Evolutionary conservation across 2,329 filamentous ascomycete genomes (phyloP).

Genomic region (Metarhizium rileyi): DNA sequence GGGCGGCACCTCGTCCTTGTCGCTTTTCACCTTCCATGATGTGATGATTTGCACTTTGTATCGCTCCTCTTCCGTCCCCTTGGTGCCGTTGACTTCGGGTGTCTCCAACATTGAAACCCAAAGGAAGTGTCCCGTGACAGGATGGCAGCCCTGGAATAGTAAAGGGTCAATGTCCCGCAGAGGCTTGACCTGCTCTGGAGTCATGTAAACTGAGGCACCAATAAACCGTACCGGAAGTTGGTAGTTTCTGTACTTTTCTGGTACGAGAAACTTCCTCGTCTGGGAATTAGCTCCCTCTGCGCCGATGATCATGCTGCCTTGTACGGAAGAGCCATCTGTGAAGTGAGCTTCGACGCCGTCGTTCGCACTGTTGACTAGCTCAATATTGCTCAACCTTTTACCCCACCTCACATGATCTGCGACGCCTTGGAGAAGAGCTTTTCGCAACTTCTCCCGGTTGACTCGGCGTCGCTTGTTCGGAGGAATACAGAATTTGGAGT

Average conservation of each 20-base stretch:
- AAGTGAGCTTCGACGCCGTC: constrained; percentile 20
- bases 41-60: constrained; percentile 35
- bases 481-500: constrained; percentile 28
- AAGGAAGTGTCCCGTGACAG: constrained; percentile 37
- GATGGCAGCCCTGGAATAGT: constrained; percentile 45
- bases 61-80: constrained; percentile 18
- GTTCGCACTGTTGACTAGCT: constrained; percentile 11
- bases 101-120: constrained; percentile 39
- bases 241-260: constrained; percentile 21
- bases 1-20: constrained; percentile 24
- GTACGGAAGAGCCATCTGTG: constrained; percentile 20
- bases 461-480: constrained; percentile 26
- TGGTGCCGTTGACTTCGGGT: constrained; percentile 25
- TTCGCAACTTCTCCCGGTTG: constrained; percentile 25
- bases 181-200: constrained; percentile 25
- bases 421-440: constrained; percentile 19
- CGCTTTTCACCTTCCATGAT: constrained; percentile 32
- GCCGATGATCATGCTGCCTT: constrained; percentile 28
- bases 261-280: constrained; percentile 24
- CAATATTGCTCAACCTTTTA: constrained; percentile 20
- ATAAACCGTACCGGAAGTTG: constrained; percentile 27
- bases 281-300: constrained; percentile 29
- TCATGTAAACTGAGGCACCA: constrained; percentile 28
- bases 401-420: constrained; percentile 20
- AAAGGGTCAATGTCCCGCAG: constrained; percentile 41